A percentile compares a stretch with the other conserved stretches of the same genome.
Evolutionary conservation across 2,329 filamentous ascomycete species (phyloP).

Genomic region (Aureobasidium pullulans): DNA sequence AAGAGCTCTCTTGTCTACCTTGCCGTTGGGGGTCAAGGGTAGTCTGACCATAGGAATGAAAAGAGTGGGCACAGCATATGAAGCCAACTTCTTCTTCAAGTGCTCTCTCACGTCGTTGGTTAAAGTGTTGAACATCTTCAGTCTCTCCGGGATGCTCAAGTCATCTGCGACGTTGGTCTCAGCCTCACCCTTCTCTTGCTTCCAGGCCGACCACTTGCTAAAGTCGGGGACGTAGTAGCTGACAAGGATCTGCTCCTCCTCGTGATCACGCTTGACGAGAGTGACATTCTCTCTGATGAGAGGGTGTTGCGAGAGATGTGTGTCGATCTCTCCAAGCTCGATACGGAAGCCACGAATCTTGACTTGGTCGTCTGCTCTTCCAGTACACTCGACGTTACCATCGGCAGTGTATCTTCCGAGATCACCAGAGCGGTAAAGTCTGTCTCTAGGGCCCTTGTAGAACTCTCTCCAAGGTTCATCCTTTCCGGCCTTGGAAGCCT

Average conservation of each 20-base stretch:
- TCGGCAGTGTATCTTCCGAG: slow-evolving; percentile 65
- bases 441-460: slow-evolving; percentile 75
- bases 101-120: slow-evolving; percentile 57
- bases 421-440: slow-evolving; percentile 82
- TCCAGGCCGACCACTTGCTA: slow-evolving; percentile 63
- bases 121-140: slow-evolving; percentile 55
- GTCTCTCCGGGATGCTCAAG: slow-evolving; percentile 28
- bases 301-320: slow-evolving; percentile 64
- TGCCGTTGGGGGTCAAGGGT: slow-evolving; percentile 78
- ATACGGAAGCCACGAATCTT: slow-evolving; percentile 96
- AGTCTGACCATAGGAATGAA: slow-evolving; percentile 66
- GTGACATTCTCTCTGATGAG: slow-evolving; percentile 81
- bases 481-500: slow-evolving; percentile 38
- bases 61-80: slow-evolving; percentile 67
- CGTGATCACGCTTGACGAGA: slow-evolving; percentile 71
- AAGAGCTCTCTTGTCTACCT: slow-evolving; percentile 70
- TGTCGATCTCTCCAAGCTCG: slow-evolving; percentile 89
- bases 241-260: slow-evolving; percentile 79
- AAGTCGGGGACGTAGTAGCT: slow-evolving; percentile 85
- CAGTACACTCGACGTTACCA: slow-evolving; percentile 70
- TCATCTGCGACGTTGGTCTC: slow-evolving; percentile 19
- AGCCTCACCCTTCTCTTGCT: slow-evolving; percentile 37
- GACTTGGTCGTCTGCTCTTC: slow-evolving; percentile 79
- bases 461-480: slow-evolving; percentile 69
- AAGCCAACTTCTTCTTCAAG: slow-evolving; percentile 63